Conservation (phyloP, 148 eudicot genomes). For the Rhododendron simsii region DNA sequence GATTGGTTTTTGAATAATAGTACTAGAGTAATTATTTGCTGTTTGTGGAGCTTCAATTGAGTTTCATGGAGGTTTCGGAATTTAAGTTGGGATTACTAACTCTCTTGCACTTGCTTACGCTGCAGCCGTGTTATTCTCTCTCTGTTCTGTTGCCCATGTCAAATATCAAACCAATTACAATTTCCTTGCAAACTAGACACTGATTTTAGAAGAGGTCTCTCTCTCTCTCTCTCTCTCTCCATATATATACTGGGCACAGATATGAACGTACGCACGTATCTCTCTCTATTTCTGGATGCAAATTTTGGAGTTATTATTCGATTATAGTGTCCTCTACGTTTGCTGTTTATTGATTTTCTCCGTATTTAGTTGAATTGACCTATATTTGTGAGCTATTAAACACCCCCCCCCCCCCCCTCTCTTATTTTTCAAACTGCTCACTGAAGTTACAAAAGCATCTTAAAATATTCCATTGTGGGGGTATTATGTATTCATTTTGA, state of each 20-base stretch:
- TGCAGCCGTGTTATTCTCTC: slow-evolving; percentile 11
- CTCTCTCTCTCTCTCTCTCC: neutral
- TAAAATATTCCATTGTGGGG: neutral
- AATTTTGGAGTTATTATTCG: no score
- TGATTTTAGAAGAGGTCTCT: slow-evolving; percentile 14
- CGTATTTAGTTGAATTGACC: neutral
- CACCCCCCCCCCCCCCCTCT: no score
- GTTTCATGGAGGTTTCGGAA: neutral
- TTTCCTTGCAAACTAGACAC: slow-evolving; percentile 7
- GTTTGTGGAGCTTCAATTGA: neutral
- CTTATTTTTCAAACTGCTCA: no score
- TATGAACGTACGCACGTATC: no score
- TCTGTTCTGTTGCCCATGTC: slow-evolving; percentile 12
- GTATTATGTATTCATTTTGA: neutral
- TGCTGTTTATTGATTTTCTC: no score
- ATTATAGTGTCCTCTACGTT: no score
- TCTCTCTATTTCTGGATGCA: no score
- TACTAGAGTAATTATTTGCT: neutral
- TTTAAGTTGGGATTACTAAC: neutral
- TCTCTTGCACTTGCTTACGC: neutral
- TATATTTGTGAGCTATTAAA: neutral
- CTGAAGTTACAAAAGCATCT: neutral
- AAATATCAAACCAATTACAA: neutral
- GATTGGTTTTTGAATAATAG: neutral
- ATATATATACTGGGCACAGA: no score